These are phyloP conservation scores for Lumnitzera racemosa DNA, from an alignment of 345 rosid genomes.

Conservation along the genomic window DNA sequence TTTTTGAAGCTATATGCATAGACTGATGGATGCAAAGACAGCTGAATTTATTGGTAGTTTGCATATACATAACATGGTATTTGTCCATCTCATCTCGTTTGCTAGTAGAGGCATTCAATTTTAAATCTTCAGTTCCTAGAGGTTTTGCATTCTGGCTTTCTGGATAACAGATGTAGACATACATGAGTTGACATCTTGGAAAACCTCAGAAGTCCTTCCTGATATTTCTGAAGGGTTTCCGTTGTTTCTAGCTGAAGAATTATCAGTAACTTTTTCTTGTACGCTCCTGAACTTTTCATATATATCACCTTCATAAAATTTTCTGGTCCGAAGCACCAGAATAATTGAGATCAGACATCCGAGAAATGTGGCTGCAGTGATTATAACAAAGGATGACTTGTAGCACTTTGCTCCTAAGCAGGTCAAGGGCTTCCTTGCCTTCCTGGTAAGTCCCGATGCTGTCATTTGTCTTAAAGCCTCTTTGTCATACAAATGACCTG, in stretches of 20 bases:
- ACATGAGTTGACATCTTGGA: too few species aligned
- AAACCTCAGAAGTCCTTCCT: too few species aligned
- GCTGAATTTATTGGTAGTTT: too few species aligned
- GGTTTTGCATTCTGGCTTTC: too few species aligned
- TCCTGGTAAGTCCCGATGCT: slow-evolving; percentile 2
- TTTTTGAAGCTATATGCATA: too few species aligned
- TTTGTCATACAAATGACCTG: slow-evolving; percentile 3
- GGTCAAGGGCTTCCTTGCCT: slow-evolving; percentile 4
- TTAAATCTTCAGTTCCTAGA: too few species aligned
- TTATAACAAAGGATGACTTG: slow-evolving; percentile 7
- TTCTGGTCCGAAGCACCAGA: slow-evolving; percentile 2
- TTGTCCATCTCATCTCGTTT: too few species aligned
- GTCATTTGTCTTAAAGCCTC: slow-evolving; percentile 10
- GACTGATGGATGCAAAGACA: too few species aligned
- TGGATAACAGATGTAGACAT: too few species aligned
- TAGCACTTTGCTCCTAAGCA: slow-evolving; percentile 8
- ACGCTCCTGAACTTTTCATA: slow-evolving; percentile 1
- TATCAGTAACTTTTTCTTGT: neutral
- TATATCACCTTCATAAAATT: slow-evolving; percentile 11
- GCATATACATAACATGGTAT: too few species aligned
- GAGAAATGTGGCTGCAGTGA: slow-evolving; percentile 10
- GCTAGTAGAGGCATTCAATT: too few species aligned
- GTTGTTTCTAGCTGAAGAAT: neutral
- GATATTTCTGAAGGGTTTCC: neutral
- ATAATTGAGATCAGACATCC: slow-evolving; percentile 6